These are phyloP conservation scores for Cochliopodium minus DNA, from an alignment of 208 protist species.

Conservation along the genomic window DNA sequence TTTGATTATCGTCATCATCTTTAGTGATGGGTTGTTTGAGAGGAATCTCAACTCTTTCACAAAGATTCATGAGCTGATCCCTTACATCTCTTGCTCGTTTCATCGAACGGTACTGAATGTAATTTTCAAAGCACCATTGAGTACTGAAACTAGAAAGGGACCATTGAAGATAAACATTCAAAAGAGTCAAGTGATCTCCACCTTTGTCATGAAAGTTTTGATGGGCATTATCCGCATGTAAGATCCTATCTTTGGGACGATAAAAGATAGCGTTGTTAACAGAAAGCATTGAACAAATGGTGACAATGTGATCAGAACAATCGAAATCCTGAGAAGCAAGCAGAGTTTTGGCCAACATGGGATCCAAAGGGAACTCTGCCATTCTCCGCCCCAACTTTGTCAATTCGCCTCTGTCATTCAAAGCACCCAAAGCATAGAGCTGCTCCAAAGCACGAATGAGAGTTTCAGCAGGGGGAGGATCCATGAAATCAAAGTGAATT, in stretches of 20 bases:
- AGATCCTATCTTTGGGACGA: conserved; percentile 61
- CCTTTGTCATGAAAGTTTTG: conserved; percentile 35
- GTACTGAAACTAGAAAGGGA: background rate
- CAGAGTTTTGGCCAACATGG: conserved; percentile 80
- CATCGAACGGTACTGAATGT: conserved; percentile 61
- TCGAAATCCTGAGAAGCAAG: conserved; percentile 41
- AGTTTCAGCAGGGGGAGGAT: conserved; percentile 84
- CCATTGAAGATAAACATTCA: conserved; percentile 71
- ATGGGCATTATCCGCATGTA: conserved; percentile 53
- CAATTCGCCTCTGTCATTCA: conserved; percentile 87
- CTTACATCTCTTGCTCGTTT: conserved; percentile 34
- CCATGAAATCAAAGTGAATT: conserved; percentile 93
- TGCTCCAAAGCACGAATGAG: conserved; percentile 83
- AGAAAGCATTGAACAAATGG: conserved; percentile 62
- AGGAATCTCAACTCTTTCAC: conserved; percentile 67
- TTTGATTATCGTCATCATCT: no score
- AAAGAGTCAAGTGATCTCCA: conserved; percentile 68
- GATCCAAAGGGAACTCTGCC: conserved; percentile 94
- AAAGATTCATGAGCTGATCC: conserved; percentile 50
- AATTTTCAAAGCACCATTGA: conserved; percentile 73
- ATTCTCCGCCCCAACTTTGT: conserved; percentile 85
- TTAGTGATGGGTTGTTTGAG: no score
- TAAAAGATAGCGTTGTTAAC: conserved; percentile 83
- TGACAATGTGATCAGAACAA: conserved; percentile 60
- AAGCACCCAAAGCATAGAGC: conserved; percentile 91